Percentiles rank a stretch among this genome's conserved stretches.
Evolutionary conservation across 257 asterid species (phyloP).

Genomic region (Parsonsia alboflavescens): DNA sequence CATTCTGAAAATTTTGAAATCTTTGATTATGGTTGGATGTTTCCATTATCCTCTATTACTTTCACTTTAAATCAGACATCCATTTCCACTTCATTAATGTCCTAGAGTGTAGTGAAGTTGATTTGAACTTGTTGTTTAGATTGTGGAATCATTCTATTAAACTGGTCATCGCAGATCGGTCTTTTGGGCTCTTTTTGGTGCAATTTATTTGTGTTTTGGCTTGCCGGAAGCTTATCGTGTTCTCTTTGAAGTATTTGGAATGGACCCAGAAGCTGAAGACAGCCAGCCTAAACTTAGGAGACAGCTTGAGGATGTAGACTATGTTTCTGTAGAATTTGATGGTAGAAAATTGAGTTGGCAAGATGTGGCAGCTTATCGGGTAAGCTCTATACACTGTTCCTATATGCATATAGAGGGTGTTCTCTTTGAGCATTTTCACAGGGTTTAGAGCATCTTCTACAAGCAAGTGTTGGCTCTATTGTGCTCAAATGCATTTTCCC

Average conservation of each 20-base stretch:
- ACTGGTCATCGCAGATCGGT: constrained; percentile 60
- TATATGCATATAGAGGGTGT: background rate
- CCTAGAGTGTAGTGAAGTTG: no score
- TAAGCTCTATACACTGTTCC: constrained; percentile 16
- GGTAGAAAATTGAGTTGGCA: constrained; percentile 83
- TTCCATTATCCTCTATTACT: background rate
- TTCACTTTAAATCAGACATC: background rate
- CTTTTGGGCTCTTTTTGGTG: constrained; percentile 98
- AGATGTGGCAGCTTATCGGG: constrained; percentile 88
- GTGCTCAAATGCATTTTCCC: background rate
- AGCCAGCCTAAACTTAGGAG: constrained; percentile 92
- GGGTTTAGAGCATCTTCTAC: background rate
- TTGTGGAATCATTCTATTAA: background rate
- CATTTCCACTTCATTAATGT: background rate
- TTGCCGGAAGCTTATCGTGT: constrained; percentile 97
- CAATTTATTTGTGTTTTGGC: constrained; percentile 94
- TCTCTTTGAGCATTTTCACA: background rate
- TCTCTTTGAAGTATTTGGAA: constrained; percentile 92
- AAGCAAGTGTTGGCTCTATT: background rate
- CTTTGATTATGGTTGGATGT: background rate
- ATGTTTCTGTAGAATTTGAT: constrained; percentile 86
- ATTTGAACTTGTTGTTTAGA: background rate
- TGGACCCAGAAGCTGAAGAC: constrained; percentile 95
- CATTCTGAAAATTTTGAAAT: background rate
- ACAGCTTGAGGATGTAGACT: constrained; percentile 95